phyloP scores from a whole-genome alignment of 2,329 filamentous ascomycete genomes.

The Ophiostoma quercus region DNA sequence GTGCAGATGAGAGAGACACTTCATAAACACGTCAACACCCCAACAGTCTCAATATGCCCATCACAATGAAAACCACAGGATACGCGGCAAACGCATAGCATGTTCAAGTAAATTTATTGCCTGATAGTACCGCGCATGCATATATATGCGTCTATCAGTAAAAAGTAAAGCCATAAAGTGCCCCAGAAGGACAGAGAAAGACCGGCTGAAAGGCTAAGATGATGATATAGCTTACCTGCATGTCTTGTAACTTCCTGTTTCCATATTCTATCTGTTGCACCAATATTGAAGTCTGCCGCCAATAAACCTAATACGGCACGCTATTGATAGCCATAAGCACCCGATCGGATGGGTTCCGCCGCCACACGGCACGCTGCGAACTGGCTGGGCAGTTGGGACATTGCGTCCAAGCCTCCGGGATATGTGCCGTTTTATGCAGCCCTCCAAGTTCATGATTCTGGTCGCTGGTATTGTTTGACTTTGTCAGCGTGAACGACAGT shows the following conservation, averaged over 20 bases:
- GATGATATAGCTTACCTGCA: not conserved
- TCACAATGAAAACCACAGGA: constrained; percentile 1
- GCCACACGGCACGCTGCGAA: not conserved
- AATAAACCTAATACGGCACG: not conserved
- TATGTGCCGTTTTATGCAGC: not conserved
- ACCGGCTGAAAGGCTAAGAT: constrained; percentile 6
- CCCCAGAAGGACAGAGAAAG: not conserved
- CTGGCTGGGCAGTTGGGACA: not conserved
- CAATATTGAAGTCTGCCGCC: not conserved
- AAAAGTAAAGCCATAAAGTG: not conserved
- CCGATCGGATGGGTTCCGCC: not conserved
- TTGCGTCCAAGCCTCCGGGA: not conserved
- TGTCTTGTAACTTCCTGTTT: not conserved
- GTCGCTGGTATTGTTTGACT: too few species aligned
- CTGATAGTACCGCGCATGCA: not conserved
- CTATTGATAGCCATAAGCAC: not conserved
- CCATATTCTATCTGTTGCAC: not conserved
- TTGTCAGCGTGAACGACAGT: too few species aligned
- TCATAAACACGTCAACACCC: not conserved
- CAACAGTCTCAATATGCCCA: constrained; percentile 4
- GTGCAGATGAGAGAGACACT: not conserved
- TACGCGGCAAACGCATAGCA: not conserved
- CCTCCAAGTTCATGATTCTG: too few species aligned
- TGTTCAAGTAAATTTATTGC: not conserved
- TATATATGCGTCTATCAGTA: not conserved